Evolutionary conservation across 2,329 filamentous ascomycete species (phyloP).

Genomic region (Aspergillus niger): DNA sequence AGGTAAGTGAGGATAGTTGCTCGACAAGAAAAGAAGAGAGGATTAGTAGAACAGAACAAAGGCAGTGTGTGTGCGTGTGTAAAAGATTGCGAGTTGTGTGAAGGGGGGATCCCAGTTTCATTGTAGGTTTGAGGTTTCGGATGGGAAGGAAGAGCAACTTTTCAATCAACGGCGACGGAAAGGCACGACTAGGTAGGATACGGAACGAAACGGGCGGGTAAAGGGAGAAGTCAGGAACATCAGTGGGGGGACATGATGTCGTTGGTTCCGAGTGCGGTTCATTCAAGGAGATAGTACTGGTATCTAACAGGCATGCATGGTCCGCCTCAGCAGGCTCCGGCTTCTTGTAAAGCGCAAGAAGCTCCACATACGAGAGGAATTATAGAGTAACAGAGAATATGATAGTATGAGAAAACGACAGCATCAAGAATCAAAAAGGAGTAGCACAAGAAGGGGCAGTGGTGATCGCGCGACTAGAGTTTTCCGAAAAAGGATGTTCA

Average conservation of each 20-base stretch:
- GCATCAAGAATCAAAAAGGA: slow-evolving; percentile 21
- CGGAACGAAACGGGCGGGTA: slow-evolving; percentile 6
- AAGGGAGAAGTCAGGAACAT: slow-evolving; percentile 5
- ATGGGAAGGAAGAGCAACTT: slow-evolving; percentile 16
- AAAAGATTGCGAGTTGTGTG: slow-evolving; percentile 4
- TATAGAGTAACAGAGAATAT: slow-evolving; percentile 21
- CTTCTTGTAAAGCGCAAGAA: slow-evolving; percentile 28
- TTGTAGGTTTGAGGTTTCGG: slow-evolving; percentile 6
- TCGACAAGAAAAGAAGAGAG: slow-evolving; percentile 9
- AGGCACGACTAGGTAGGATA: slow-evolving; percentile 1
- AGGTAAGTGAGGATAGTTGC: slow-evolving; percentile 11
- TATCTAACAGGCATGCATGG: slow-evolving; percentile 28
- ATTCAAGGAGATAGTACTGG: slow-evolving; percentile 24
- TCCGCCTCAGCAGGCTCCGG: slow-evolving; percentile 30
- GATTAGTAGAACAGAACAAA: slow-evolving; percentile 15
- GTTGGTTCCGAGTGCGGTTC: slow-evolving; percentile 22
- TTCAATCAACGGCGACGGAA: slow-evolving; percentile 5
- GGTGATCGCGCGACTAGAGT: slow-evolving; percentile 11
- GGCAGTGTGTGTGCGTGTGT: slow-evolving; percentile 11
- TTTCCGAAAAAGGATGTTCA: slow-evolving; percentile 3
- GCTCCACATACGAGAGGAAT: slow-evolving; percentile 23
- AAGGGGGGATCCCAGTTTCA: neutral
- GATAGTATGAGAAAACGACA: slow-evolving; percentile 23
- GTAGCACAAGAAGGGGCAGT: slow-evolving; percentile 16
- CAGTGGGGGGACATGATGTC: slow-evolving; percentile 13